Base-by-base conservation (phyloP, 1,284 basidiomycete genomes). In the Agaricales sp. region DNA sequence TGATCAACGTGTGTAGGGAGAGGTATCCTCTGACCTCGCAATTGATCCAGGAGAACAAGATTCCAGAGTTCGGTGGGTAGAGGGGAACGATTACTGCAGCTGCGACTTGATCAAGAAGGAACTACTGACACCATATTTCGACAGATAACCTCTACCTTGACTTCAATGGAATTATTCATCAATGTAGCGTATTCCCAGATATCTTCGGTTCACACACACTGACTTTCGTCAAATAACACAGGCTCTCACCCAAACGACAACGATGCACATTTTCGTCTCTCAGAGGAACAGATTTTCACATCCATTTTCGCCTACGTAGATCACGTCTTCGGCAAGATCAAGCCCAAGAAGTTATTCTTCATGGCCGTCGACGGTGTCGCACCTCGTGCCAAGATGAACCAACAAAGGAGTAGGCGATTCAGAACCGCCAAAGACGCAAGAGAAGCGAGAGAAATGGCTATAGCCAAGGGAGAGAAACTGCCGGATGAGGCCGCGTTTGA, bases 381-480 rank as follows among this genome's bases (percentile, higher is more conserved):
- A 0, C 96, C 96, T 2, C 78, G 96, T 50, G 96, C 96, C 45
- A 99, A 99, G 77, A 98, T 99, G 96, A 99, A 99, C 66, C 95
- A 99, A 65, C 96, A 99, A 64, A 83, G 93, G 30, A 87, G 87
- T 61, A 75, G 96, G 48, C 82, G 96, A 49, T 99, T 99, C 72
- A 75, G 94, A 51, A 93, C 95, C 0, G 94, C 94, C 2, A 92
- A 89, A 66, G 95, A 98, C 64, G 90, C 87, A 14, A 86, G 80
- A 59, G 93, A 98, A 63, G 69, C 88, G 47, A 73, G 85, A 50
- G 88, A 92, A 64, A 90, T 88, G 68, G 96, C 95, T 0, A 75
- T 83, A 62, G 70, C 76, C 50, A 92, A 88, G 57, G 95, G 95
- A 44, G 93, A 99, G 71, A 83, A 87, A 60, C 65, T 98, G 45